phyloP scores from a whole-genome alignment of 2,329 filamentous ascomycete genomes.

The Penicillium sp. region DNA sequence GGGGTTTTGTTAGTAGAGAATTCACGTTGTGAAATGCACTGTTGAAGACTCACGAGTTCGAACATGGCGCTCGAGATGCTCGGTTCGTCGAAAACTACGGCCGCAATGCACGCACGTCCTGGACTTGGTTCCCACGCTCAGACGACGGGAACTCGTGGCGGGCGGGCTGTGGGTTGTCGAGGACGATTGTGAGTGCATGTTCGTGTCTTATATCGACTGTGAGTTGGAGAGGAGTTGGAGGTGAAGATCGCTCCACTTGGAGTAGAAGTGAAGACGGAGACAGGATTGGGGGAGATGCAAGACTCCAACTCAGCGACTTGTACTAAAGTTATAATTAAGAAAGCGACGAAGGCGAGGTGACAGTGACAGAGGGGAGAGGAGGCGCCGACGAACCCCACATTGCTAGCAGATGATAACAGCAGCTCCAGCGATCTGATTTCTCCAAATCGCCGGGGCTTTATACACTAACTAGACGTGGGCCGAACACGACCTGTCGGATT shows the following conservation, averaged over 20 bases:
- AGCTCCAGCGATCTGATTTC: conserved; percentile 15
- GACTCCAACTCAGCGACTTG: conserved; percentile 8
- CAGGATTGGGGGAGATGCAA: conserved; percentile 4
- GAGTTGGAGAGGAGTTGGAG: conserved; percentile 15
- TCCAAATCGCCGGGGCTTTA: conserved; percentile 14
- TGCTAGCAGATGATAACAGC: conserved; percentile 7
- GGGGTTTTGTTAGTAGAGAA: conserved; percentile 18
- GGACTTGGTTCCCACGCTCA: conserved; percentile 34
- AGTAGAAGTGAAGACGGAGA: conserved; percentile 21
- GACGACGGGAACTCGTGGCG: conserved; percentile 29
- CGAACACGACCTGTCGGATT: conserved; percentile 20
- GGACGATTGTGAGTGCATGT: conserved; percentile 35
- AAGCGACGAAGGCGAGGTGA: background rate
- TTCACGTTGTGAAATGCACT: background rate
- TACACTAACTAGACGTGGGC: conserved; percentile 9
- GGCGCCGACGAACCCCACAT: conserved; percentile 18
- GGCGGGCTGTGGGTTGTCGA: conserved; percentile 25
- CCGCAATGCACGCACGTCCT: conserved; percentile 41
- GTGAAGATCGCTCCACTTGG: conserved; percentile 27
- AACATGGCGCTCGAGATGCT: conserved; percentile 43
- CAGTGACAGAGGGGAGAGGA: conserved; percentile 3
- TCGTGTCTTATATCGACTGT: conserved; percentile 16
- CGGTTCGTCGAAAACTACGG: conserved; percentile 39
- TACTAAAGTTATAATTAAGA: conserved; percentile 1
- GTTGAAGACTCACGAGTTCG: conserved; percentile 37